Evolutionary conservation across 1,284 basidiomycete species (phyloP), one percentile per base, ranked within the genome.

Genomic region (Mycena citricolor): DNA sequence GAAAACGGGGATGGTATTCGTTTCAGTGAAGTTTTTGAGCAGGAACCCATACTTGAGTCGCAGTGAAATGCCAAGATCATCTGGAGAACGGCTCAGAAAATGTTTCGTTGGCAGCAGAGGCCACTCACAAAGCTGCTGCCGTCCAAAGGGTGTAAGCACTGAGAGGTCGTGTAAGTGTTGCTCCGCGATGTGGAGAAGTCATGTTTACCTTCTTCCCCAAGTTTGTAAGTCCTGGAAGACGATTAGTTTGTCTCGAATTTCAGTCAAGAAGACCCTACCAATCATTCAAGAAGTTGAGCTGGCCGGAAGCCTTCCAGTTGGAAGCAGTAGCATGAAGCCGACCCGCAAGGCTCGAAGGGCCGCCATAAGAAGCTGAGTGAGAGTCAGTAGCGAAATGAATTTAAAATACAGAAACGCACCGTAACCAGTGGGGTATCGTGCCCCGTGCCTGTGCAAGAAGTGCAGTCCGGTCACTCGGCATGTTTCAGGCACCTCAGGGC

Each of bases 71-170:
- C 86, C 86, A 19, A 89, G 70, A 56, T 88, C 84, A 57, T 73
- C 83, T 86, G 47, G 3, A 35, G 25, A 46, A 24, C 4, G 28
- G 25, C 46, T 30, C 39, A 32, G 21, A 12, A 44, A 12, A 42
- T 32, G 32, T 6, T 37, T 22, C 14, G 30, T 21, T 21, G 29
- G 22, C 28, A 28, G 10, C 44, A 24, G 31, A 12, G 17, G 13
- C 14, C 7, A 66, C 81, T 48, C 52, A 86, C 83, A 87, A 2
- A 87, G 63, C 54, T 93, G 87, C 59, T 90, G 83, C 30, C 88
- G 71, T 40, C 89, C 90, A 51, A 91, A 89, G 0, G 89, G 88
- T 17, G 88, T 89, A 40, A 93, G 66, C 22, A 87, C 83, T 86
- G 45, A 8, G 25, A 8, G 6, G 7, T 16, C 14, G 24, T n/a